A percentile compares a stretch with the other conserved stretches of the same genome.
phyloP scores from a whole-genome alignment of 352 stramenopile species.

The Phytophthora ohioensis region DNA sequence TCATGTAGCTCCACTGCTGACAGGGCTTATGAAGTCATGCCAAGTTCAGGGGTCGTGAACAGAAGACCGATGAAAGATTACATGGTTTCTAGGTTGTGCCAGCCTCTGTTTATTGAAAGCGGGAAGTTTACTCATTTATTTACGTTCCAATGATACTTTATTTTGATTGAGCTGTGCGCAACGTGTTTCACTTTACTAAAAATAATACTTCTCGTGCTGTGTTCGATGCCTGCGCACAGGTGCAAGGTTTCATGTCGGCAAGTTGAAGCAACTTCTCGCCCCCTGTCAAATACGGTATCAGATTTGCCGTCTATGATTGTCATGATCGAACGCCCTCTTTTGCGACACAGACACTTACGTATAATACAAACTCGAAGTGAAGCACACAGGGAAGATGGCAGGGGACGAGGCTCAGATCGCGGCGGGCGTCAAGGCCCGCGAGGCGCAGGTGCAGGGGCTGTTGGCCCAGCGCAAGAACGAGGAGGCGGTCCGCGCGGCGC shows the following conservation, averaged over 20 bases:
- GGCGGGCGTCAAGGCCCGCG: conserved; percentile 67
- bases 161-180: no score
- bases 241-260: background rate
- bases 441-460: conserved; percentile 71
- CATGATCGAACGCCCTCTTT: conserved; percentile 21
- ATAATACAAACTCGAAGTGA: conserved; percentile 16
- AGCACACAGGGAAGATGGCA: conserved; percentile 47
- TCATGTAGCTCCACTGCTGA: conserved; percentile 48
- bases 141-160: background rate
- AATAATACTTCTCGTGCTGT: no score
- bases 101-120: background rate
- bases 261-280: conserved; percentile 22
- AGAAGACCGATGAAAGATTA: background rate
- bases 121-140: background rate
- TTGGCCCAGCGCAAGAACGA: conserved; percentile 84
- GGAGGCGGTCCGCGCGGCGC: conserved; percentile 74
- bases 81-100: no score
- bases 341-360: conserved; percentile 9
- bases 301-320: conserved; percentile 5
- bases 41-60: background rate
- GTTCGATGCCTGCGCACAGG: background rate
- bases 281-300: conserved; percentile 33
- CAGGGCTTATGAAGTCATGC: background rate
- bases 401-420: conserved; percentile 65
- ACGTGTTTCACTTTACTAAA: no score